Percentiles rank a stretch among this genome's conserved stretches.
These are phyloP conservation scores for Annulohypoxylon bovei DNA, from an alignment of 495 filamentous ascomycete species.

Conservation along the genomic window DNA sequence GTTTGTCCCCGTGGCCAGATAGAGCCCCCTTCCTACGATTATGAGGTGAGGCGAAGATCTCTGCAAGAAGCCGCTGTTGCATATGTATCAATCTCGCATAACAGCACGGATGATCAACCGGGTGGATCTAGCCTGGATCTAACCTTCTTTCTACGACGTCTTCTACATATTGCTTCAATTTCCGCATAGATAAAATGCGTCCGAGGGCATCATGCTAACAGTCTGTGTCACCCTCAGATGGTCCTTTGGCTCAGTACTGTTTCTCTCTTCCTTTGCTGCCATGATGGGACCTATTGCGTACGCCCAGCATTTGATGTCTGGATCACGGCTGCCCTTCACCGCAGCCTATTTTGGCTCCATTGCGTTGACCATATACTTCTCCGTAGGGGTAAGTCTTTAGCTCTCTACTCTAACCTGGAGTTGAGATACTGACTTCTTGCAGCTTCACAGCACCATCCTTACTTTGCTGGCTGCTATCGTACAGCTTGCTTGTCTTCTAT, in stretches of 20 bases:
- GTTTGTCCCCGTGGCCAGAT: conserved; percentile 35
- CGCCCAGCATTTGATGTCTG: conserved; percentile 84
- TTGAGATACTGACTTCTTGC: conserved; percentile 39
- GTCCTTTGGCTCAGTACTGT: conserved; percentile 90
- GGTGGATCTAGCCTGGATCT: conserved; percentile 35
- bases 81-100: conserved; percentile 47
- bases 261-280: conserved; percentile 91
- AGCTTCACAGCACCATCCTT: conserved; percentile 83
- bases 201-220: conserved; percentile 22
- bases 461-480: conserved; percentile 84
- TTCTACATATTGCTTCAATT: conserved; percentile 4
- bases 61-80: conserved; percentile 45
- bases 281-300: conserved; percentile 90
- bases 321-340: conserved; percentile 88
- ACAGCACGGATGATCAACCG: conserved; percentile 38
- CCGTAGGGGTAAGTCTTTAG: conserved; percentile 78
- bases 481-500: conserved; percentile 83
- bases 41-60: conserved; percentile 35
- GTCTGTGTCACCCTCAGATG: conserved; percentile 67
- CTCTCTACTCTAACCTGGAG: background rate
- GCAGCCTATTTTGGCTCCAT: conserved; percentile 98
- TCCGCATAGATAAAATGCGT: conserved; percentile 8
- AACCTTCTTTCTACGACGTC: conserved; percentile 39
- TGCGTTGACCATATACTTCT: conserved; percentile 87
- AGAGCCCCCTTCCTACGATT: conserved; percentile 23